phyloP scores from a whole-genome alignment of 208 protist species.

The Endotrypanum monterogeii region DNA sequence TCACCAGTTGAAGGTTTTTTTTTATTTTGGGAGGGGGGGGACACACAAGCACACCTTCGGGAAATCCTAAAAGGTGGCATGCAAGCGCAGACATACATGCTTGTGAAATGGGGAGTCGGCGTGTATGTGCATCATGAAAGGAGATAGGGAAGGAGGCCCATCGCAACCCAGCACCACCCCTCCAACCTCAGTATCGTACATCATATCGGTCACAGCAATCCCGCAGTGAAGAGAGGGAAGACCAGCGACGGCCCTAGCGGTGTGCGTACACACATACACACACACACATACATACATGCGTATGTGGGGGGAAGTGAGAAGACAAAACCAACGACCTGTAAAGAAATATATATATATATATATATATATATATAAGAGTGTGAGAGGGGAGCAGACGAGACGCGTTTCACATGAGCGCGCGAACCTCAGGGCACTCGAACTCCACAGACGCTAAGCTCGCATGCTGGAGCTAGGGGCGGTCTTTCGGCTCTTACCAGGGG shows the following conservation, averaged over 20 bases:
- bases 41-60: background rate
- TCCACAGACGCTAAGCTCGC: background rate
- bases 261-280: background rate
- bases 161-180: background rate
- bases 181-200: background rate
- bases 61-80: too few relatives aligned
- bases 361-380: background rate
- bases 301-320: too few relatives aligned
- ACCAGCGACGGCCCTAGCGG: too few relatives aligned
- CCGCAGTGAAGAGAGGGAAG: background rate
- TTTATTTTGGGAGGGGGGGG: too few relatives aligned
- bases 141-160: background rate
- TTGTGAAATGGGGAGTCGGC: background rate
- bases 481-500: conserved; percentile 9
- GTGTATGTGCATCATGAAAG: background rate
- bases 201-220: background rate
- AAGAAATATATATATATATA: background rate
- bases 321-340: background rate
- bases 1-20: too few relatives aligned
- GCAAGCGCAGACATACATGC: too few relatives aligned
- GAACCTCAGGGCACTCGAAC: background rate
- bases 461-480: background rate
- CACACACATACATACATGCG: background rate
- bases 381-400: background rate
- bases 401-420: background rate